A percentile compares a stretch with the other conserved stretches of the same genome.
phyloP scores from a whole-genome alignment of 2,329 filamentous ascomycete genomes.

The Phaeosphaeria sp. region DNA sequence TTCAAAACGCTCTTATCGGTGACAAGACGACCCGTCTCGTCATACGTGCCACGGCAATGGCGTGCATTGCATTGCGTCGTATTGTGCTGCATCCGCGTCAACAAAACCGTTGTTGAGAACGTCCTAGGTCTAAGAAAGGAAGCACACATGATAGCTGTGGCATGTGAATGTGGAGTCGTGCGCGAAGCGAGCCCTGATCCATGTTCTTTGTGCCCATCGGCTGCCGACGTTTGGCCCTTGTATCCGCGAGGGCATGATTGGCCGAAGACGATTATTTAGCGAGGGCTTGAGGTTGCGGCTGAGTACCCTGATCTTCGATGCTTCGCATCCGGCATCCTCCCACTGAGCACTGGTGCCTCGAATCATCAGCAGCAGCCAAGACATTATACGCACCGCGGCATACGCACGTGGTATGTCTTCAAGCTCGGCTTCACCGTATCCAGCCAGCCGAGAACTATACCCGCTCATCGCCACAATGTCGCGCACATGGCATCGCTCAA shows the following conservation, averaged over 20 bases:
- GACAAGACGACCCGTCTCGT: conserved; percentile 7
- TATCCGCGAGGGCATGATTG: background rate
- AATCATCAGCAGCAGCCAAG: background rate
- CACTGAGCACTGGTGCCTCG: background rate
- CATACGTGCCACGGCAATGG: conserved; percentile 17
- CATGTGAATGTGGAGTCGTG: conserved; percentile 28
- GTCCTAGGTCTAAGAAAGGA: conserved; percentile 12
- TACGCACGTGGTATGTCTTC: background rate
- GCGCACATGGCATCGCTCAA: too few relatives aligned
- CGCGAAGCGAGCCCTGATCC: background rate
- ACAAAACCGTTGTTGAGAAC: conserved; percentile 10
- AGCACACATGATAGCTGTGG: conserved; percentile 1
- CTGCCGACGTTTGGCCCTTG: background rate
- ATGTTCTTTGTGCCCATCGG: background rate
- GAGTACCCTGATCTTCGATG: background rate
- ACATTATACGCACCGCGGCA: background rate
- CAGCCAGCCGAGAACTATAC: too few relatives aligned
- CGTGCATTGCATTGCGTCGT: conserved; percentile 7
- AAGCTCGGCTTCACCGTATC: too few relatives aligned
- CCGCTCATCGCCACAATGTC: too few relatives aligned
- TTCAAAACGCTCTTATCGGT: conserved; percentile 5
- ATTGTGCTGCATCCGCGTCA: conserved; percentile 11
- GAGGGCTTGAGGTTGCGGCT: background rate
- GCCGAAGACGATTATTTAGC: background rate
- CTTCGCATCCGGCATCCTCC: background rate